Base-by-base conservation (phyloP, 306 rosid species). In the Vigna angularis region DNA sequence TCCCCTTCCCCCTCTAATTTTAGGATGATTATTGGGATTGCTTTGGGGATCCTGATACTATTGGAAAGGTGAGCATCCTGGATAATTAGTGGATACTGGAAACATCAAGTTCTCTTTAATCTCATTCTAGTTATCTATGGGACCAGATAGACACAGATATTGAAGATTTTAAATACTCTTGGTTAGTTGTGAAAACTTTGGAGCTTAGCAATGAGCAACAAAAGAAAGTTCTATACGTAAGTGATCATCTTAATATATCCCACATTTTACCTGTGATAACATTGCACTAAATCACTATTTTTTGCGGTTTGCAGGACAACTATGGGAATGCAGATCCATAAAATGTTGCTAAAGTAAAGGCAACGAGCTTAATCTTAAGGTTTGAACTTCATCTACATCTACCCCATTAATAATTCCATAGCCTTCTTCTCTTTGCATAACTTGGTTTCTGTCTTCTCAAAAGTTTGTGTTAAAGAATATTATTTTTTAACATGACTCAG, bases 1-100 rank as follows among this genome's bases (percentile, higher is more conserved):
- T 58, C 44, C n/a, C 50, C 3, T 52, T 55, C 34, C 10, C 42
- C 22, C 69, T 17, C 20, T 48, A 73, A 4, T 81, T 80, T 73
- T 73, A 95, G 99, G 99, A 95, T 89, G 99, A 95, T 82, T 93
- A 82, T 78, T 81, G 93, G 92, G 99, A 95, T 80, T 93, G 98
- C 85, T 95, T 85, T 72, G 98, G 97, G 61, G 87, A 86, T 69
- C 96, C 96, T 20, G 75, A 91, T 73, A 92, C 91, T 79, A 89
- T 91, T 38, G 99, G 99, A 71, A 95, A 89, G 99, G 99, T 93
- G 24, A 52, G 81, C 58, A 40, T 49, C 48, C 38, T 70, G 50
- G 52, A 59, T 72, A 62, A 64, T 66, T 9, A 17, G n/a, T 66
- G 16, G 18, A 28, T 59, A 48, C 49, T 62, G 32, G 50, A 59